Conservation (phyloP, 2,329 filamentous ascomycete species). For the Tolypocladium pustulatum region DNA sequence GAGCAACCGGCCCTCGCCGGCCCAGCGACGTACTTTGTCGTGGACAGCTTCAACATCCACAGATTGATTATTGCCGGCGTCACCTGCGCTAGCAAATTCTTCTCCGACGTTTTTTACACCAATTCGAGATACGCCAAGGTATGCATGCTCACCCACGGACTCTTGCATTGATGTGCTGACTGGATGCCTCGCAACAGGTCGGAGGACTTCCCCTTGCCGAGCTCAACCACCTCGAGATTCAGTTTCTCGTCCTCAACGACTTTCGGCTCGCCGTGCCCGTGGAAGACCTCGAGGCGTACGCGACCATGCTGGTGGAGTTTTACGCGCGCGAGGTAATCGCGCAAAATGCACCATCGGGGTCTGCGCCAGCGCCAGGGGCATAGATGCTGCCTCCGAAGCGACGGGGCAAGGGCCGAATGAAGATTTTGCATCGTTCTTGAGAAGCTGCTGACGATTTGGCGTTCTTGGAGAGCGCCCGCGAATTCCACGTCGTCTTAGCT, state of each 20-base stretch:
- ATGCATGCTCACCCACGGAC: slow-evolving; percentile 17
- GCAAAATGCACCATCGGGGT: slow-evolving; percentile 6
- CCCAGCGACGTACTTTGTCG: slow-evolving; percentile 65
- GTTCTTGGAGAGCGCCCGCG: neutral
- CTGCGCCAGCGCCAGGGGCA: neutral
- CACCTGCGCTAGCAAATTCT: slow-evolving; percentile 98
- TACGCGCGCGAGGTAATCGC: slow-evolving; percentile 80
- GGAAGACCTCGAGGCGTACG: slow-evolving; percentile 93
- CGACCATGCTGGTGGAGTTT: slow-evolving; percentile 97
- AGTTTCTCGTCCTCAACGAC: slow-evolving; percentile 92
- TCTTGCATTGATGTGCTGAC: slow-evolving; percentile 2
- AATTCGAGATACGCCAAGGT: slow-evolving; percentile 99
- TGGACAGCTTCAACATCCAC: slow-evolving; percentile 98
- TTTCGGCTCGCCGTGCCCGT: slow-evolving; percentile 88
- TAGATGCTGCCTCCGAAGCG: neutral
- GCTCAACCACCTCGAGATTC: slow-evolving; percentile 89
- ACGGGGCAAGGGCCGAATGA: neutral
- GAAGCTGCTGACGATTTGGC: neutral
- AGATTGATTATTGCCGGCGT: slow-evolving; percentile 92
- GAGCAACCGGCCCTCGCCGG: slow-evolving; percentile 13
- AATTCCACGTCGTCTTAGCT: too few relatives aligned
- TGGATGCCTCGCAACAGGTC: slow-evolving; percentile 47
- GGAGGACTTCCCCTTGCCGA: slow-evolving; percentile 86
- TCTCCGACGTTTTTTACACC: slow-evolving; percentile 97
- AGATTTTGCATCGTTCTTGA: neutral